Evolutionary conservation across 1,284 basidiomycete species (phyloP), one percentile per base, ranked within the genome.

Genomic region (Porodaedalea pini): DNA sequence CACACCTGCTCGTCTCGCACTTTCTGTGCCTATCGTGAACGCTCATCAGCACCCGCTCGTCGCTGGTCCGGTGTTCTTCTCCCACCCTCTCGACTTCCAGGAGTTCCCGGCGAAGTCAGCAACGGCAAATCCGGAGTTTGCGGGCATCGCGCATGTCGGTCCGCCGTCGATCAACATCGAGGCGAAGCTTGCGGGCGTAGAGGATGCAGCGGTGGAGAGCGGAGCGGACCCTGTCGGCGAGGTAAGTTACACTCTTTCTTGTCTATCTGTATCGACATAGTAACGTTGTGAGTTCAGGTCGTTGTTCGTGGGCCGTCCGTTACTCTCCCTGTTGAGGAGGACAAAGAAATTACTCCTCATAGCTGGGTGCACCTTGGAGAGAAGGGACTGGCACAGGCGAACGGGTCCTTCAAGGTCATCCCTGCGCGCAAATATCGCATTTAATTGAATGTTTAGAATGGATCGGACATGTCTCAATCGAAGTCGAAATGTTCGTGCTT

Each of bases 101-200:
- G 77, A 81, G 15, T 83, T 91, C 69, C 75, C 79, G 1, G 49
- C 54, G 43, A 31, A 45, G 50, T 15, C 62, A 47, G 54, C 55
- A 49, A 13, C 64, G 4, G 59, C 62, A 11, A 64, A 70, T 15
- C 68, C 71, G 13, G 64, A 68, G 2, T 67, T 70, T 60, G 63
- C 65, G 21, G 70, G 72, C 17, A 59, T 73, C 2, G 81, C 84
- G 1, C 84, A 86, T 62, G 80, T 82, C 19, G 89, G 89, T 1
- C 83, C 89, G 5, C 89, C 90, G 1, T 78, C 81, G 29, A 76
- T 86, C 57, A 91, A 90, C 62, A 73, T 89, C 1, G 90, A 92
- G 67, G 82, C 75, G 15, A 91, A 90, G 68, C 73, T 92, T 11
- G 63, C 77, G 0, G 81, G 75, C 0, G 79, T 90, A 6, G 75